Evolutionary conservation across 805 yeast species (phyloP).

Genomic region (Cyberlindnera mrakii): DNA sequence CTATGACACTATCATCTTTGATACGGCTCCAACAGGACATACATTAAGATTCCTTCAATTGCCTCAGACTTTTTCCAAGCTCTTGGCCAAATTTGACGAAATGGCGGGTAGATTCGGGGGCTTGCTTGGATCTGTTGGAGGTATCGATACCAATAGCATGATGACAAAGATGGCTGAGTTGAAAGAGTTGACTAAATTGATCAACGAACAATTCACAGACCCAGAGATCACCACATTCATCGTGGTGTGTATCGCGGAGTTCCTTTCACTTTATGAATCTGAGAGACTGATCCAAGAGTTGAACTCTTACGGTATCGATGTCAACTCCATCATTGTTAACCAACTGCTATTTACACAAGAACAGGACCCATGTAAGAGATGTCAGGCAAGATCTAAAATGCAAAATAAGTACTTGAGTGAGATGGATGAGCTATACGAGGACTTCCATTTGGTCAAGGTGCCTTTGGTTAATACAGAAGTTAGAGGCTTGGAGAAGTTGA

Average conservation of each 20-base stretch:
- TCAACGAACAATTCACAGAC: slow-evolving; percentile 89
- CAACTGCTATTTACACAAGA: slow-evolving; percentile 81
- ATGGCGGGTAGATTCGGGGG: slow-evolving; percentile 87
- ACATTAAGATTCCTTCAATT: slow-evolving; percentile 91
- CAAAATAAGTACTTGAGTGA: slow-evolving; percentile 92
- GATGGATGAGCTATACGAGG: slow-evolving; percentile 94
- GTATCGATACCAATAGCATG: slow-evolving; percentile 51
- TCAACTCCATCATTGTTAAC: slow-evolving; percentile 91
- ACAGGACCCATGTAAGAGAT: slow-evolving; percentile 79
- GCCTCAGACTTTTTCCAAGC: slow-evolving; percentile 86
- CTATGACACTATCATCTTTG: slow-evolving; percentile 89
- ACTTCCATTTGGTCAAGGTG: slow-evolving; percentile 92
- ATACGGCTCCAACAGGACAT: slow-evolving; percentile 99
- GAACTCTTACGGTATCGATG: slow-evolving; percentile 92
- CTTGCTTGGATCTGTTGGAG: slow-evolving; percentile 67
- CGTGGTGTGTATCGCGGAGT: slow-evolving; percentile 97
- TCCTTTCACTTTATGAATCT: slow-evolving; percentile 91
- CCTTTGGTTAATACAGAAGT: slow-evolving; percentile 94
- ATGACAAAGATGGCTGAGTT: slow-evolving; percentile 74
- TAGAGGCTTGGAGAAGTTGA: slow-evolving; percentile 83
- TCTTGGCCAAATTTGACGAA: slow-evolving; percentile 82
- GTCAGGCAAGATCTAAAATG: slow-evolving; percentile 91
- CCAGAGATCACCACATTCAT: slow-evolving; percentile 94
- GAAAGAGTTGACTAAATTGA: slow-evolving; percentile 76
- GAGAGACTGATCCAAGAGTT: slow-evolving; percentile 97